Evolutionary conservation across 768 basidiomycete species (phyloP), one percentile per base, ranked within the genome.

Genomic region (Mrakia blollopis): DNA sequence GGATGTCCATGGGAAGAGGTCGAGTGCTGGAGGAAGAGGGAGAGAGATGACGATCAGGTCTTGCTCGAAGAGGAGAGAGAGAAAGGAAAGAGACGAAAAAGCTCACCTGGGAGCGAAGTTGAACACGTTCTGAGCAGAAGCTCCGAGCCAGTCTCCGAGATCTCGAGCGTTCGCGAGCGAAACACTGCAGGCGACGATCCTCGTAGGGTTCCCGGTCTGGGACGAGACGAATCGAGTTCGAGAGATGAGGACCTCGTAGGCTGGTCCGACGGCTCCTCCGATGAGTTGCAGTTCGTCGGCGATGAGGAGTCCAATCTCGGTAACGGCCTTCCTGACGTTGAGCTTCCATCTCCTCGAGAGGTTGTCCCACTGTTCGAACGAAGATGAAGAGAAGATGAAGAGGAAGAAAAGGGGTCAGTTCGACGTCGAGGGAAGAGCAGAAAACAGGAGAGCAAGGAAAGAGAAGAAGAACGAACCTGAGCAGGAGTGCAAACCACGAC

Each of bases 81-180:
- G 54, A 18, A 37, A 60, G 8, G 18, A 47, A 13, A 32, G 39
- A 37, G 39, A 75, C 50, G 2, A 86, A 71, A 82, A 28, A 28
- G 28, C 57, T 57, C 25, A 92, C 90, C 92, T 91, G 0, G 95
- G 94, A 0, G 94, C 91, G 84, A 99, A 97, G 85, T 98, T 99
- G 89, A 98, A 99, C 80, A 97, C 92, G 2, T 92, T 92, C 82
- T 97, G 94, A 4, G 91, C 90, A 0, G 91, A 91, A 0, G 91
- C 94, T 47, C 94, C 96, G 84, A 99, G 93, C 97, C 97, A 99
- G 81, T 98, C 94, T 35, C 95, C 94, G 0, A 99, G 86, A 82
- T 98, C 97, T 25, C 93, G 88, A 2, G 96, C 96, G 81, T 98
- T 98, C 28, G 97, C 93, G 23, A 99, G 87, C 1, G 96, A 97